Evolutionary conservation across 129 eudicot genomes (phyloP), one percentile per base, ranked within the genome.

Genomic region (Artemisia argyi): DNA sequence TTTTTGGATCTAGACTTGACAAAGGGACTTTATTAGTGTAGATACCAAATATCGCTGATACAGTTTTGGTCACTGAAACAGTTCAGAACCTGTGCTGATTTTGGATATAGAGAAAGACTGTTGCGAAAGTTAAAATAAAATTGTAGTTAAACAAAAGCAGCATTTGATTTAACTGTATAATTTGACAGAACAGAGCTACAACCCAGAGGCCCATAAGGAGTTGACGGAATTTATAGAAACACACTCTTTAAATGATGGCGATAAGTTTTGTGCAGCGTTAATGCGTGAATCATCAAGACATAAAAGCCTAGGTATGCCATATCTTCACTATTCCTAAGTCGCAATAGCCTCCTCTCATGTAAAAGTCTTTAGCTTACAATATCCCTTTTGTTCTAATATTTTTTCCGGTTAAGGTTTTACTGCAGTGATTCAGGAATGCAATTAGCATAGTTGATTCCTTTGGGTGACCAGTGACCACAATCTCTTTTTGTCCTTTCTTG

Each of bases 171-270:
- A 48, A 77, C 76, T 39, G 71, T 22, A 12, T 70, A 52, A 65
- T 66, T 79, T 77, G 85, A 81, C 91, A 85, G 96, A 75, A 78
- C 98, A 94, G 97, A 86, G 92, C 93, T 87, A 90, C 80, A 94
- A 90, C 76, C 74, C 79, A 3, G 98, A 94, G 85, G 97, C 97
- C 18, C 57, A 94, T 63, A 73, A 76, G 72, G 98, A 94, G 64
- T 60, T 94, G 83, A 82, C 56, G 88, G 89, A 90, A 48, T 94
- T 90, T 59, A 16, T 90, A 82, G 88, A 82, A 44, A 86, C 14
- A 20, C 89, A 94, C 81, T 80, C 98, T 16, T 49, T 90, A 46
- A 84, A 81, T 26, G 96, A 94, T 12, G 98, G 98, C 14, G 96
- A 94, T 74, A 79, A 94, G 87, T 94, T 94, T 60, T 85, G 91